Base-by-base conservation (phyloP, 164 flowering plant genomes). In the Liquidambar formosana region DNA sequence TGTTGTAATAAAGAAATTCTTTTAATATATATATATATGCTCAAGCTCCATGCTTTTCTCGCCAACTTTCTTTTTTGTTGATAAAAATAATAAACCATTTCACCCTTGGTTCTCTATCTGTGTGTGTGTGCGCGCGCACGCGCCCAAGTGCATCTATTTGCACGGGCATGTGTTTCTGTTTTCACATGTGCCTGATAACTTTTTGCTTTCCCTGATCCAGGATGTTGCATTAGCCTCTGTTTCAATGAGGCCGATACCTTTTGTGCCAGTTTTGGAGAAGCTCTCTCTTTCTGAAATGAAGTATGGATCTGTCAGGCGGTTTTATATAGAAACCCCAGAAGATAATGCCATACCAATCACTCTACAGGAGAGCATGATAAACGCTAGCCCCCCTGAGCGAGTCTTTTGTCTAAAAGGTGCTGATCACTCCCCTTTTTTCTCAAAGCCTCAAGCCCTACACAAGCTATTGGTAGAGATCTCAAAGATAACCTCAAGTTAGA, bases 361-460 rank as follows among this genome's bases (percentile, higher is more conserved):
- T 13, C 54, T 89, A 13, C 99, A 95, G 65, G 89, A 93, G 57
- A 73, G 64, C 73, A 85, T 95, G 88, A 77, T 90, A 70, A 80
- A 81, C 45, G 48, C 83, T 33, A 83, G 75, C 70, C 90, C 93
- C 10, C 98, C 99, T 3, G 96, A 95, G 65, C 73, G 49, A 61
- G 93, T 93, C 15, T 91, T 89, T 71, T 83, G 82, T 18, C 66
- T 95, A 1, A 95, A 90, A 81, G 99, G 99, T 23, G 79, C 94
- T 44, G 99, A 95, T 75, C 99, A 95, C 79, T 88, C 97, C 2
- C 99, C 99, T 8, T 95, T 95, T 77, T 91, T 95, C 81, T 95
- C 99, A 27, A 95, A 89, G 83, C 97, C 99, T 65, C 99, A 91
- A 77, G 91, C 93, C 33, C 71, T 95, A 5, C 97, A 95, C 84